Percentiles rank a stretch among this genome's conserved stretches.
phyloP scores from a whole-genome alignment of 176 grass and related monocot genomes.

The Carex myosuroides region DNA sequence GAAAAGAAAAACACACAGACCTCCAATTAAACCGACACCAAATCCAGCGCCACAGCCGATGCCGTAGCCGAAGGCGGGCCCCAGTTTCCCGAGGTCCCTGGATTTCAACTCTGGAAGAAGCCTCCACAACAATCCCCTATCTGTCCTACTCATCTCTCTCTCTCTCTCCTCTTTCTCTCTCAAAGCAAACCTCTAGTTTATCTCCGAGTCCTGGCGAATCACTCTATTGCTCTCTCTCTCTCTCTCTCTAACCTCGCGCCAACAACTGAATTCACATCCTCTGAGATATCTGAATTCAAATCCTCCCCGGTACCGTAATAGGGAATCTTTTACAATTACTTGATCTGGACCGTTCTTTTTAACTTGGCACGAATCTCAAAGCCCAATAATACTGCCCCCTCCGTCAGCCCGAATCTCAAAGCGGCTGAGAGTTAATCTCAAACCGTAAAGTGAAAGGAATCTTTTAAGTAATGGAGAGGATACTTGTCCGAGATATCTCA shows the following conservation, averaged over 20 bases:
- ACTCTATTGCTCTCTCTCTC: background rate
- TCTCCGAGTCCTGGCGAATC: background rate
- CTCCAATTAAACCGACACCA: slow-evolving; percentile 70
- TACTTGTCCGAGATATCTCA: no score
- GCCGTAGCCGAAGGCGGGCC: slow-evolving; percentile 64
- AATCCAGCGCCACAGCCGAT: slow-evolving; percentile 78
- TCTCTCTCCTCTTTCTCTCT: background rate
- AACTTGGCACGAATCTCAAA: no score
- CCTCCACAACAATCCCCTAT: slow-evolving; percentile 38
- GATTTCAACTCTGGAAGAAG: slow-evolving; percentile 45
- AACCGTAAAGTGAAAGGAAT: no score
- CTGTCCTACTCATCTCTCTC: slow-evolving; percentile 35
- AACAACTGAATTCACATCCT: background rate
- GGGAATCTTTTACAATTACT: no score
- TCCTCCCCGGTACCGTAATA: no score
- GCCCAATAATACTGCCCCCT: no score
- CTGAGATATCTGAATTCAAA: no score
- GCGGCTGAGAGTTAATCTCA: no score
- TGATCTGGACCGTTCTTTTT: no score
- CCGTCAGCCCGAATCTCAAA: no score
- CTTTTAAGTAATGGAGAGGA: no score
- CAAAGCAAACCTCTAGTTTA: background rate
- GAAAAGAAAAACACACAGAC: slow-evolving; percentile 21
- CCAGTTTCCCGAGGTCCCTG: slow-evolving; percentile 62
- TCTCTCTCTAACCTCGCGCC: background rate